Base-by-base conservation (phyloP, 306 rosid genomes). In the Bauhinia variegata region DNA sequence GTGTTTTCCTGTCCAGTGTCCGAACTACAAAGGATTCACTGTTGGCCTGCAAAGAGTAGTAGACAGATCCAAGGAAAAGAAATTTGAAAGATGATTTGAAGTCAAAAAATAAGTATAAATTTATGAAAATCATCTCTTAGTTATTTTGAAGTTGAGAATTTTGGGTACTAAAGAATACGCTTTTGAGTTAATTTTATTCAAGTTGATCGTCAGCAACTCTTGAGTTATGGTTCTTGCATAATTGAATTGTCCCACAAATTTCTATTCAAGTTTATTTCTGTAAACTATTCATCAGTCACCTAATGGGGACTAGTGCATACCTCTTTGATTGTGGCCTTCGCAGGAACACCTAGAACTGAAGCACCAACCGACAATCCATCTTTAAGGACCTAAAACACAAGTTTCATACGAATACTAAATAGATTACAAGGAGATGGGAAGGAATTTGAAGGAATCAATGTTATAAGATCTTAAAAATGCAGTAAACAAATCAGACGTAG, bases 271-370 rank as follows among this genome's bases (percentile, higher is more conserved):
- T 63, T 17, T 18, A 7, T 37, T 12, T 63, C 43, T 28, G 23
- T 4, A 30, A 6, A 56, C 38, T 43, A 7, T 60, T 66, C 58
- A 54, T 53, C 61, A 65, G 33, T 52, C 42, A 33, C 60, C 41
- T 33, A 61, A 36, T 32, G 63, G 70, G 55, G 71, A 60, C 36
- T 52, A 54, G 39, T 58, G 31, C 38, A 42, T 83, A 92, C 99
- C 97, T 93, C 97, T 80, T 90, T 93, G 85, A 93, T 90, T 28
- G 99, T 93, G 63, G 99, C 96, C 85, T 93, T 93, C 41, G 56
- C 88, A 48, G 97, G 99, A 72, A 93, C 97, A 32, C 97, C 97
- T 68, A 90, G 99, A 54, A 93, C 99, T 11, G 96, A 90, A 17
- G 97, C 99, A 61, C 97, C 96, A 37, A 86, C 82, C 67, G 83